phyloP scores from a whole-genome alignment of 2,329 filamentous ascomycete species.

The Fusarium anthophilum region DNA sequence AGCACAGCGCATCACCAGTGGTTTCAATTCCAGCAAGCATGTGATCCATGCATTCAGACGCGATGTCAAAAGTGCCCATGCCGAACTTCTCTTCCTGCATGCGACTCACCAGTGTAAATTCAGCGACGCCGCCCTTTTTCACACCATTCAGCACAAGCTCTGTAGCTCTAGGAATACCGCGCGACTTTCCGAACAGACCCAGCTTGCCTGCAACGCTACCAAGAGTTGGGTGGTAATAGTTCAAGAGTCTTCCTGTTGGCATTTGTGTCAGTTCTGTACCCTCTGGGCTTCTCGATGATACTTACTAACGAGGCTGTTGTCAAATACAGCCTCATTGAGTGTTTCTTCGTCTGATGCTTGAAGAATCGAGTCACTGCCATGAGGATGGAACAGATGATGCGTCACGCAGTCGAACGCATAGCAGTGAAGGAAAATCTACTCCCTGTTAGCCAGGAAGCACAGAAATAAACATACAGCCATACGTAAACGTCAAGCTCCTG shows the following conservation, averaged over 20 bases:
- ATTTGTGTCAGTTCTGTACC: neutral
- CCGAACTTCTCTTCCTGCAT: constrained; percentile 21
- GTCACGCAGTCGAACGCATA: constrained; percentile 32
- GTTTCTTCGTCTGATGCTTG: constrained; percentile 6
- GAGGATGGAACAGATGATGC: constrained; percentile 22
- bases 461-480: neutral
- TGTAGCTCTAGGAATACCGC: constrained; percentile 2
- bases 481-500: constrained; percentile 29
- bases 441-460: neutral
- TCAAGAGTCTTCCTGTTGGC: constrained; percentile 5
- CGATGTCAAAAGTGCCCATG: constrained; percentile 8
- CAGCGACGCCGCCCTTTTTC: neutral
- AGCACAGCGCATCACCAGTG: constrained; percentile 32
- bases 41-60: constrained; percentile 34
- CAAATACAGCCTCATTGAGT: constrained; percentile 22
- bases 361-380: constrained; percentile 25
- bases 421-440: constrained; percentile 19
- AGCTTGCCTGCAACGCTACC: neutral
- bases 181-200: constrained; percentile 22
- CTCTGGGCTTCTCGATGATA: fast-evolving
- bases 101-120: constrained; percentile 24
- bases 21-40: constrained; percentile 34
- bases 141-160: constrained; percentile 16
- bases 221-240: constrained; percentile 10
- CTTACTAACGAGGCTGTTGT: constrained; percentile 23